Evolutionary conservation across 108 stramenopile species (phyloP).

Genomic region (Fragilariopsis cylindrus): DNA sequence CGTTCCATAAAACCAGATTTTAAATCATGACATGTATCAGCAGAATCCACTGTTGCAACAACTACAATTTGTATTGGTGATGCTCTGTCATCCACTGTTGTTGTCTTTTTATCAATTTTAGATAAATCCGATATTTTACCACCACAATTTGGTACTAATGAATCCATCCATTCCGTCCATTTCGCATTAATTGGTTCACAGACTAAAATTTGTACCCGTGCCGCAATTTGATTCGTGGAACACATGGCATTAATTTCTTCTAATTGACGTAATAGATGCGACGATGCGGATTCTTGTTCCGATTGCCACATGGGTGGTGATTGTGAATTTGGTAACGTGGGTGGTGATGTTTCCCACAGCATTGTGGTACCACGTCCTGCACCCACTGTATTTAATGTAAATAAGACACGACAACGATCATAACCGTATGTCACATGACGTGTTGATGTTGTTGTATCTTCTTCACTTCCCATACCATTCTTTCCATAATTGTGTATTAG

Average conservation of each 20-base stretch:
- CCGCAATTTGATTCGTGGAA: constrained; percentile 78
- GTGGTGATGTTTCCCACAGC: constrained; percentile 85
- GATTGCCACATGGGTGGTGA: constrained; percentile 76
- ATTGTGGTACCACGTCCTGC: constrained; percentile 81
- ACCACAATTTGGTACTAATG: constrained; percentile 72
- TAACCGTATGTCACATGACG: constrained; percentile 4
- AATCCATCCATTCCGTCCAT: constrained; percentile 91
- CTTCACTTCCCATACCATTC: constrained; percentile 55
- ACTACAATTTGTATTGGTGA: constrained; percentile 88
- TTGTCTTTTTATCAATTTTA: constrained; percentile 18
- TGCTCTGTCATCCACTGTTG: constrained; percentile 74
- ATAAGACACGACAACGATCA: constrained; percentile 86
- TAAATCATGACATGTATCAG: constrained; percentile 82
- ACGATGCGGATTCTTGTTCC: constrained; percentile 85
- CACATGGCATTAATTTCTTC: constrained; percentile 88
- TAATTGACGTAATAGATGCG: constrained; percentile 78
- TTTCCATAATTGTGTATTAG: constrained; percentile 62
- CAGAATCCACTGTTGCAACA: constrained; percentile 70
- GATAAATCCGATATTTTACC: constrained; percentile 63
- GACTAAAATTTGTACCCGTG: constrained; percentile 79
- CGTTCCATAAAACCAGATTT: constrained; percentile 90
- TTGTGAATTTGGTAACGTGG: constrained; percentile 46
- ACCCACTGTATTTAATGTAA: constrained; percentile 83
- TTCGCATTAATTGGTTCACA: constrained; percentile 82
- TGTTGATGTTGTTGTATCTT: too few relatives aligned